A percentile compares a stretch with the other conserved stretches of the same genome.
Evolutionary conservation across 116 monocot species (phyloP).

Genomic region (Trichopus zeylanicus): DNA sequence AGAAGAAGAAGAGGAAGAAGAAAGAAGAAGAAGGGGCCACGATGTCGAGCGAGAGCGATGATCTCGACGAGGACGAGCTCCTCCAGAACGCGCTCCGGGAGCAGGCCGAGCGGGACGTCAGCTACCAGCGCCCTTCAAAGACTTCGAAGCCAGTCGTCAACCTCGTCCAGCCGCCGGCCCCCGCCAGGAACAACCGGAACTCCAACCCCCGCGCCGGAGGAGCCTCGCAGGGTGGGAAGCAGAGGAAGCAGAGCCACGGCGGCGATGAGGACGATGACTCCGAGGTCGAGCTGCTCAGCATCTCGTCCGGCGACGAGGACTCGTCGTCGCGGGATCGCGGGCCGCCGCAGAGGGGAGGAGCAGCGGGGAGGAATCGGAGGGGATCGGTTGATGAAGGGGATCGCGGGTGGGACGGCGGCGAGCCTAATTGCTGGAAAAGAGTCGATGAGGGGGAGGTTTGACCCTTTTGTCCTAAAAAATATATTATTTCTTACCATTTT

Average conservation of each 20-base stretch:
- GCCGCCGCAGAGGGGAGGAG: slow-evolving; percentile 12
- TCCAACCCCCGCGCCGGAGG: slow-evolving; percentile 20
- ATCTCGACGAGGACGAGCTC: slow-evolving; percentile 90
- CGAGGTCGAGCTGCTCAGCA: slow-evolving; percentile 93
- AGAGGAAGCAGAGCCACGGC: slow-evolving; percentile 7
- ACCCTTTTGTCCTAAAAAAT: neutral
- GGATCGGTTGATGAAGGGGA: slow-evolving; percentile 46
- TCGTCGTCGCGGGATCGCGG: slow-evolving; percentile 33
- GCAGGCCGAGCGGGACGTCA: slow-evolving; percentile 72
- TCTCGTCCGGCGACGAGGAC: slow-evolving; percentile 95
- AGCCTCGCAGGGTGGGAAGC: too few species aligned
- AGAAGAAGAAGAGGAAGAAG: neutral
- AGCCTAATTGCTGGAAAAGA: slow-evolving; percentile 81
- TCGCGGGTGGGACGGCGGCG: slow-evolving; percentile 65
- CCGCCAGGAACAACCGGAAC: slow-evolving; percentile 11
- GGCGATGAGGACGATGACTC: slow-evolving; percentile 84
- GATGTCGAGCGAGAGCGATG: slow-evolving; percentile 45
- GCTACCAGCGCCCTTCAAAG: slow-evolving; percentile 46
- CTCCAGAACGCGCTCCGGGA: slow-evolving; percentile 92
- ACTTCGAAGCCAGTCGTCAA: slow-evolving; percentile 72
- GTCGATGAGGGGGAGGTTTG: slow-evolving; percentile 96
- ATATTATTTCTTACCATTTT: neutral
- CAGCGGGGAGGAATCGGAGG: slow-evolving; percentile 21
- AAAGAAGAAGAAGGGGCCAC: neutral
- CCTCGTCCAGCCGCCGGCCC: slow-evolving; percentile 58